Base-by-base conservation (phyloP, 148 eudicot species). In the Simmondsia chinensis region DNA sequence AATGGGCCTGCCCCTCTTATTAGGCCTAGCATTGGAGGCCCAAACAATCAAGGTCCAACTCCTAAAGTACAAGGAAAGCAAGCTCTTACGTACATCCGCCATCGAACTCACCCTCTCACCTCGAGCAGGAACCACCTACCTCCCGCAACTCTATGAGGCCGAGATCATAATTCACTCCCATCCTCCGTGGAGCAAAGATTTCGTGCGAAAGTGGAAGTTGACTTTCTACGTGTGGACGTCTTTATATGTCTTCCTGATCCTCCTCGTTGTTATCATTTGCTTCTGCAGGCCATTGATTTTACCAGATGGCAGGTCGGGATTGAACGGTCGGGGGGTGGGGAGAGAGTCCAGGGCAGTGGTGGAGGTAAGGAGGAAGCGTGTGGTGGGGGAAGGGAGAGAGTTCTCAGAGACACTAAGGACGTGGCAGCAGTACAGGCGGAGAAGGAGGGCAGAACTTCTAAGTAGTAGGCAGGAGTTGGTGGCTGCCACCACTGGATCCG, bases 171-270 rank as follows among this genome's bases (percentile, higher is more conserved):
- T 87, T 34, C 72, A 61, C 21, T 87, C 97, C 16, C 70, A 70
- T 52, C 66, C 63, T 2, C 94, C 97, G 5, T 66, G 91, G 82
- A 12, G 20, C 8, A 83, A 84, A 54, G 69, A 66, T 25, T 39
- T 80, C 1, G 43, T 78, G 19, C 64, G 60, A 14, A 58, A 59
- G 6, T 84, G 97, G 95, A 84, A 66, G 52, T 77, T 76, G 87
- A 89, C 97, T 2, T 65, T 84, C 14, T 75, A 54, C 22, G 87
- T 89, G 2, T 89, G 97, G 94, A 66, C 79, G 10, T 75, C 91
- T 0, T 20, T 82, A 13, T 67, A 78, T 21, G 43, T 66, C 15
- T 84, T 68, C 41, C 8, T 59, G 4, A 25, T 66, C 21, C 58
- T 83, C 4, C 67, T 88, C 1, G 3, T 63, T 9, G 20, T 77